Conservation (phyloP, 2,329 filamentous ascomycete genomes). For the Paecilomyces dactylethromorphus region DNA sequence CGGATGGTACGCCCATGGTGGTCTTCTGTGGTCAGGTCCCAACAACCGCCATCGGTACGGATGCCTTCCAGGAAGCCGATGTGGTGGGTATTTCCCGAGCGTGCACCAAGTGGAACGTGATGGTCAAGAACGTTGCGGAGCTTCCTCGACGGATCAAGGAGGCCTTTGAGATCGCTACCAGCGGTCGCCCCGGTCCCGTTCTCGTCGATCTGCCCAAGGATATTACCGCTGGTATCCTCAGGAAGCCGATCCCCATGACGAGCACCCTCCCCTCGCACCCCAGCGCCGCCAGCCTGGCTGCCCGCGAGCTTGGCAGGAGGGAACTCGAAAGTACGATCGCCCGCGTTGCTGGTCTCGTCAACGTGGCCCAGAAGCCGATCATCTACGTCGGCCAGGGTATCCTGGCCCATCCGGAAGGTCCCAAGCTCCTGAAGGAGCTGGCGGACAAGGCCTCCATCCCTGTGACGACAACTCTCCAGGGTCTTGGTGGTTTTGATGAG, state of each 20-base stretch:
- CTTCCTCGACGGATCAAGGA: slow-evolving; percentile 92
- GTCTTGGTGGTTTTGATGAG: slow-evolving; percentile 87
- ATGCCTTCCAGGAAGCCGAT: slow-evolving; percentile 96
- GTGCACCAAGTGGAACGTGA: slow-evolving; percentile 98
- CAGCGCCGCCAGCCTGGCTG: slow-evolving; percentile 77
- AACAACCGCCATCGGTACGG: slow-evolving; percentile 83
- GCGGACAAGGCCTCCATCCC: slow-evolving; percentile 85
- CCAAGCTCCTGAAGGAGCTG: slow-evolving; percentile 74
- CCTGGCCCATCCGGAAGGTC: slow-evolving; percentile 70
- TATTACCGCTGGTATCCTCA: slow-evolving; percentile 77
- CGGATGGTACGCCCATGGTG: slow-evolving; percentile 91
- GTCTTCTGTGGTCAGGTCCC: slow-evolving; percentile 93
- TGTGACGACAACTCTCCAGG: slow-evolving; percentile 92
- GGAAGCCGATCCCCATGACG: slow-evolving; percentile 74
- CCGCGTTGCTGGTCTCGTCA: slow-evolving; percentile 75
- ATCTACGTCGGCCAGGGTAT: slow-evolving; percentile 94
- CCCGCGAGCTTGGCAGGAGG: slow-evolving; percentile 63
- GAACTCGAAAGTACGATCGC: slow-evolving; percentile 68
- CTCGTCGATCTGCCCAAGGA: slow-evolving; percentile 96
- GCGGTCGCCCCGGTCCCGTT: slow-evolving; percentile 86
- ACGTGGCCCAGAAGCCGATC: slow-evolving; percentile 85
- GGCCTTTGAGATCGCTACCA: slow-evolving; percentile 95
- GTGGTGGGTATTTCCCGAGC: slow-evolving; percentile 87
- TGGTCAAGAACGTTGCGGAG: slow-evolving; percentile 94
- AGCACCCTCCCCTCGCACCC: slow-evolving; percentile 69